These are phyloP conservation scores for Phytophthora nicotianae DNA, from an alignment of 352 stramenopile genomes.

Conservation along the genomic window DNA sequence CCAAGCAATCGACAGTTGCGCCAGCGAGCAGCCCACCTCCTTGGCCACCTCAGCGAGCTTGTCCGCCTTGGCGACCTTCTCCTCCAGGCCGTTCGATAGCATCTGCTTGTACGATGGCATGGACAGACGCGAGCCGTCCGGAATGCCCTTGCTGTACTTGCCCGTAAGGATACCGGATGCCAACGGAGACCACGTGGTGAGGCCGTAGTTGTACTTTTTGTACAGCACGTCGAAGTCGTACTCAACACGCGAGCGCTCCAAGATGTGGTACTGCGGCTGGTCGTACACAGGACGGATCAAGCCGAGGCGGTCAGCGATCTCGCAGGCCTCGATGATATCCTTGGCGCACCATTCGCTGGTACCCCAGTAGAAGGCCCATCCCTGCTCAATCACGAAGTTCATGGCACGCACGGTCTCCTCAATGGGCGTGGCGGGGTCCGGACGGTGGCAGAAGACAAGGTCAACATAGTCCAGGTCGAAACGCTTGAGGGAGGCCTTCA, in stretches of 20 bases:
- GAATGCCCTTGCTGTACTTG: conserved; percentile 85
- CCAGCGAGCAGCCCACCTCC: conserved; percentile 61
- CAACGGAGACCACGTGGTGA: conserved; percentile 78
- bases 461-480: conserved; percentile 67
- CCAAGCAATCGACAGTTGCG: conserved; percentile 71
- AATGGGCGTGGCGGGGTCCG: conserved; percentile 64
- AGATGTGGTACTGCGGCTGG: conserved; percentile 79
- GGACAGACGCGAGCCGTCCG: conserved; percentile 66
- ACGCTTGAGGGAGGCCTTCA: conserved; percentile 63
- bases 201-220: conserved; percentile 75
- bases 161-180: conserved; percentile 73
- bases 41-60: conserved; percentile 61
- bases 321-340: conserved; percentile 70
- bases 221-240: conserved; percentile 75
- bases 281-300: conserved; percentile 55
- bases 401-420: conserved; percentile 76
- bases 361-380: conserved; percentile 63
- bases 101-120: conserved; percentile 56
- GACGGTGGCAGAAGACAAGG: conserved; percentile 72
- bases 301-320: conserved; percentile 49
- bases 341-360: conserved; percentile 74
- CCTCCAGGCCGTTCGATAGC: conserved; percentile 54
- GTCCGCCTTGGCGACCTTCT: conserved; percentile 51
- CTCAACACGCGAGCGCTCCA: conserved; percentile 71
- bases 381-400: conserved; percentile 61